These are phyloP conservation scores for Arthonia radiata DNA, from an alignment of 495 filamentous ascomycete species.

Conservation along the genomic window DNA sequence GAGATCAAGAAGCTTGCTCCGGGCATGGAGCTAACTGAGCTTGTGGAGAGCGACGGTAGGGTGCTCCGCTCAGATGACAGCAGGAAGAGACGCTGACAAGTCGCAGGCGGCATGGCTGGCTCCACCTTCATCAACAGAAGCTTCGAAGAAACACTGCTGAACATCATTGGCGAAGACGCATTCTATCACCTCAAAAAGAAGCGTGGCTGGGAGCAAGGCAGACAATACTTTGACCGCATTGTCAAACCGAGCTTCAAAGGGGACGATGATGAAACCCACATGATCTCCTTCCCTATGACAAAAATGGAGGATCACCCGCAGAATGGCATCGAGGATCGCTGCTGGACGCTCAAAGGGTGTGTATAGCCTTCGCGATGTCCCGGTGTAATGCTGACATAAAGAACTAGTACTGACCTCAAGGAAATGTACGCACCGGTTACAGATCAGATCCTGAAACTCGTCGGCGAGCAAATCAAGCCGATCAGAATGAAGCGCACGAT, in stretches of 20 bases:
- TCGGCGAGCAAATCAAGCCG: slow-evolving; percentile 13
- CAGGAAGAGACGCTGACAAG: slow-evolving; percentile 5
- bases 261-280: slow-evolving; percentile 7
- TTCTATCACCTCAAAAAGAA: slow-evolving; percentile 9
- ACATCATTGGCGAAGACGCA: slow-evolving; percentile 10
- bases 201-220: slow-evolving; percentile 3
- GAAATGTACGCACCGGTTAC: slow-evolving; percentile 17
- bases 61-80: slow-evolving; percentile 1
- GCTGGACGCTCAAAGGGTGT: slow-evolving; percentile 9
- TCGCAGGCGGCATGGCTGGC: slow-evolving; percentile 22
- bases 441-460: slow-evolving; percentile 13
- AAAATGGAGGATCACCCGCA: slow-evolving; percentile 8
- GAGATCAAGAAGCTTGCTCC: slow-evolving; percentile 15
- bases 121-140: slow-evolving; percentile 27
- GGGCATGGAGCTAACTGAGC: too few species aligned
- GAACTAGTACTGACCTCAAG: slow-evolving; percentile 14
- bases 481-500: slow-evolving; percentile 4
- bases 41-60: too few species aligned
- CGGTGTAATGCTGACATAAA: too few species aligned
- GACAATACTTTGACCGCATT: slow-evolving; percentile 9
- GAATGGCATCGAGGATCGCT: slow-evolving; percentile 6
- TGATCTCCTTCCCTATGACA: slow-evolving; percentile 12
- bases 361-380: too few species aligned
- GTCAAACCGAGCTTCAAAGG: slow-evolving; percentile 10
- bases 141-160: slow-evolving; percentile 18